A percentile compares a stretch with the other conserved stretches of the same genome.
Conservation (phyloP, 306 rosid species). For the Trifolium pratense region DNA sequence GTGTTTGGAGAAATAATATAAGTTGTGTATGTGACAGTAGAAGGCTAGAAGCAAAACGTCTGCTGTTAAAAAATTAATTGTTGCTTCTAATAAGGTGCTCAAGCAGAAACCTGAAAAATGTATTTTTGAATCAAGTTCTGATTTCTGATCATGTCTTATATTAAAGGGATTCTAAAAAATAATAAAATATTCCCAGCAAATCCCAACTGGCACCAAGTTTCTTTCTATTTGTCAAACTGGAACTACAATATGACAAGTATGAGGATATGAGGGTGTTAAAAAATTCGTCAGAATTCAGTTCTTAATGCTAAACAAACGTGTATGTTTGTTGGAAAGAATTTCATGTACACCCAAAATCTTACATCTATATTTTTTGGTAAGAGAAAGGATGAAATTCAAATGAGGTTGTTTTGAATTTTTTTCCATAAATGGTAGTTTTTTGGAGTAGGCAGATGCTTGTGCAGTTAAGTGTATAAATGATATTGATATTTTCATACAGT, state of each 20-base stretch:
- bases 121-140: slow-evolving; percentile 11
- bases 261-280: not conserved
- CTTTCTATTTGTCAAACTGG: slow-evolving; percentile 1
- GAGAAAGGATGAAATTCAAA: too few species aligned
- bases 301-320: not conserved
- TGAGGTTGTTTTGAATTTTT: not conserved
- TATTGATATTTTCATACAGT: not conserved
- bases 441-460: not conserved
- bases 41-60: slow-evolving; percentile 25
- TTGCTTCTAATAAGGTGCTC: slow-evolving; percentile 26
- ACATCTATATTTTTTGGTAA: too few species aligned
- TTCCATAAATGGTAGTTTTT: not conserved
- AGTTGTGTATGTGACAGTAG: slow-evolving; percentile 10
- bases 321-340: not conserved
- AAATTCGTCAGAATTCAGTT: not conserved
- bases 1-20: slow-evolving; percentile 15
- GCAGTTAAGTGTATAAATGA: not conserved
- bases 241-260: not conserved
- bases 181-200: not conserved
- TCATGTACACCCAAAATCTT: too few species aligned
- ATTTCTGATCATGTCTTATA: not conserved
- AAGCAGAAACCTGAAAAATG: not conserved
- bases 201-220: not conserved
- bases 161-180: not conserved
- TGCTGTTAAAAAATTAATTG: slow-evolving; percentile 24